phyloP scores from a whole-genome alignment of 352 stramenopile genomes.

The Globisporangium nagaii region DNA sequence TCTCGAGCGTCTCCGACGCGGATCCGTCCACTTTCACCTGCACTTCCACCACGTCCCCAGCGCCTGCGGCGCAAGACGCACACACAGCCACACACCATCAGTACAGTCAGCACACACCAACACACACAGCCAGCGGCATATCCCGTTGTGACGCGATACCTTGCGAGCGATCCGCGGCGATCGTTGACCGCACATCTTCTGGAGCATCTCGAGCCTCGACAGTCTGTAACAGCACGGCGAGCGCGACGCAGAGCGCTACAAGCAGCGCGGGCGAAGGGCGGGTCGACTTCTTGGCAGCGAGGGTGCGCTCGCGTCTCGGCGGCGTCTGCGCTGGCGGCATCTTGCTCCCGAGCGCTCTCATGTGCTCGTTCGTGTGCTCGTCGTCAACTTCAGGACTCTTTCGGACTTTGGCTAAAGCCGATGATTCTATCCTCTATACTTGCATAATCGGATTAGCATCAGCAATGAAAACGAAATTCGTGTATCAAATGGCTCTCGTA shows the following conservation, averaged over 20 bases:
- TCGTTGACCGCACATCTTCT: background rate
- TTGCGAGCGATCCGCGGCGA: background rate
- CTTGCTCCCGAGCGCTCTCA: background rate
- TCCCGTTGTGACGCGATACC: background rate
- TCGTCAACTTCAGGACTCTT: background rate
- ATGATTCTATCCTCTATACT: too few relatives aligned
- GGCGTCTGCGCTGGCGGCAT: too few relatives aligned
- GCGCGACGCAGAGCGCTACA: background rate
- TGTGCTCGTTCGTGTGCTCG: background rate
- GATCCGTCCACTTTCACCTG: slow-evolving; percentile 4
- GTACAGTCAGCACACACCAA: background rate
- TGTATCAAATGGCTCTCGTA: background rate
- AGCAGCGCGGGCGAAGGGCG: background rate
- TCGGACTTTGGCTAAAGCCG: too few relatives aligned
- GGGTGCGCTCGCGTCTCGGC: too few relatives aligned
- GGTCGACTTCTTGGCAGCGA: too few relatives aligned
- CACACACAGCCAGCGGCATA: background rate
- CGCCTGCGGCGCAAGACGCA: too few relatives aligned
- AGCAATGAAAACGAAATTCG: too few relatives aligned
- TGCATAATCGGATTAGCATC: too few relatives aligned
- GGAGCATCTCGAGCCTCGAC: background rate
- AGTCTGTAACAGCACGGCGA: too few relatives aligned
- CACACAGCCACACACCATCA: background rate
- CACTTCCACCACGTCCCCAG: slow-evolving; percentile 2
- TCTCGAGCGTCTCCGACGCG: slow-evolving; percentile 11